Evolutionary conservation across 2,329 filamentous ascomycete species (phyloP).

Genomic region (Trichoderma koningii): DNA sequence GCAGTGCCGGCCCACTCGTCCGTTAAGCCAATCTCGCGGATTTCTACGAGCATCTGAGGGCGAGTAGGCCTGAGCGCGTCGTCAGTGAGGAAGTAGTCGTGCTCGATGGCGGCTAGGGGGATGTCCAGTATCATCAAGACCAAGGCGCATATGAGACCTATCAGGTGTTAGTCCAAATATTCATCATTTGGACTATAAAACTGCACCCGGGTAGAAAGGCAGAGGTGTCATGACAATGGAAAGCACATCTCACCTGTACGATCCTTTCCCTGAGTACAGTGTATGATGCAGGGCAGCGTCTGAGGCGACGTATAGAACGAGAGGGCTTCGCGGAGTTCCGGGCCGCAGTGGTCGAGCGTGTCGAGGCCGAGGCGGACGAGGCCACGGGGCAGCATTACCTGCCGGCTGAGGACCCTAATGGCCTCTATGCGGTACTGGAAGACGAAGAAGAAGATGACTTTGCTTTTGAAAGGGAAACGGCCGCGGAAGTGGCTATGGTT

Average conservation of each 20-base stretch:
- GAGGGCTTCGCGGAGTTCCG: conserved; percentile 55
- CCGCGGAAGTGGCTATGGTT: neutral
- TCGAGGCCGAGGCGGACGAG: conserved; percentile 70
- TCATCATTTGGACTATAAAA: no score
- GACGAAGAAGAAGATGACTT: conserved; percentile 61
- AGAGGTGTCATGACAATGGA: no score
- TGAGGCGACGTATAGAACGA: conserved; percentile 36
- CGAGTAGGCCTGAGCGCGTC: conserved; percentile 61
- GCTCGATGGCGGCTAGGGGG: conserved; percentile 59
- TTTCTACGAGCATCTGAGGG: conserved; percentile 66
- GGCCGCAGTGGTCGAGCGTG: conserved; percentile 67
- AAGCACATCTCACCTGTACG: conserved; percentile 47
- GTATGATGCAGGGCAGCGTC: conserved; percentile 67
- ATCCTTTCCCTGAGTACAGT: conserved; percentile 91
- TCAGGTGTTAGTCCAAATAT: neutral
- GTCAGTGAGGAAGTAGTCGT: conserved; percentile 72
- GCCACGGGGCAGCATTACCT: conserved; percentile 73
- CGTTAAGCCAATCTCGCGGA: conserved; percentile 68
- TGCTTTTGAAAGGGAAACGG: conserved; percentile 31
- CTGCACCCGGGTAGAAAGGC: no score
- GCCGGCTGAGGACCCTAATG: conserved; percentile 66
- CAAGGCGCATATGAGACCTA: conserved; percentile 70
- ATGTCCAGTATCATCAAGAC: conserved; percentile 65
- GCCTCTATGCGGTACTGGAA: conserved; percentile 69
- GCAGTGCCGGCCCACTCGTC: conserved; percentile 73